These are phyloP conservation scores for Chytriomyces hyalinus DNA, from an alignment of 192 early-diverging fungal genomes.

Conservation along the genomic window DNA sequence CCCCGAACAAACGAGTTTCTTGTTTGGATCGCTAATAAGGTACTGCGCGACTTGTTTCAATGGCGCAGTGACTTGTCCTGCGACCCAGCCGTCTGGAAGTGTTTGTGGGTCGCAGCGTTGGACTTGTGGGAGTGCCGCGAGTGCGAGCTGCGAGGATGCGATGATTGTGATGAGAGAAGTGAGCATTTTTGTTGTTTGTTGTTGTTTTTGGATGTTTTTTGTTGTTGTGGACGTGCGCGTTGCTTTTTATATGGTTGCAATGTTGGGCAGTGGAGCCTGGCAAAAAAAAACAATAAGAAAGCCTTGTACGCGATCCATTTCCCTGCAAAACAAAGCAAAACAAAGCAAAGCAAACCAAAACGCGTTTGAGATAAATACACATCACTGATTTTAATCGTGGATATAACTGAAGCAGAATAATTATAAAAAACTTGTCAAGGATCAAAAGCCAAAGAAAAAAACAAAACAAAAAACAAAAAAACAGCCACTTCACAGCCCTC, in stretches of 20 bases:
- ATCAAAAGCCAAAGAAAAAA: too few relatives aligned
- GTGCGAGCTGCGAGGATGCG: not conserved
- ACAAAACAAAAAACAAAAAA: too few relatives aligned
- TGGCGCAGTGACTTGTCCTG: not conserved
- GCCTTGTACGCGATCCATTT: too few relatives aligned
- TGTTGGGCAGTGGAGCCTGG: not conserved
- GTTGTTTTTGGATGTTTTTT: not conserved
- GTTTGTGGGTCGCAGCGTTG: conserved; percentile 15
- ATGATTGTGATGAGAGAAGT: not conserved
- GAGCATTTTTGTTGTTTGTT: not conserved
- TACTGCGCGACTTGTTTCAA: conserved; percentile 8
- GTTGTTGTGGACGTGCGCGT: not conserved
- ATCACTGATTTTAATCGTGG: not conserved
- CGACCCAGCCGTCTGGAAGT: conserved; percentile 10
- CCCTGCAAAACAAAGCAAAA: too few relatives aligned
- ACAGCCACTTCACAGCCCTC: too few relatives aligned
- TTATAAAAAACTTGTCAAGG: too few relatives aligned
- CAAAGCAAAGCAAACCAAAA: too few relatives aligned
- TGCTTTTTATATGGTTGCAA: too few relatives aligned
- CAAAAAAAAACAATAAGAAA: not conserved
- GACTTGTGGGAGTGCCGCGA: not conserved
- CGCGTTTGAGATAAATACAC: too few relatives aligned
- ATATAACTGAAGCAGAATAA: not conserved
- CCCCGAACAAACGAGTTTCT: not conserved
- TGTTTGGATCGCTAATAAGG: not conserved